These are phyloP conservation scores for Sistotremastrum suecicum DNA, from an alignment of 768 basidiomycete genomes.

Conservation along the genomic window DNA sequence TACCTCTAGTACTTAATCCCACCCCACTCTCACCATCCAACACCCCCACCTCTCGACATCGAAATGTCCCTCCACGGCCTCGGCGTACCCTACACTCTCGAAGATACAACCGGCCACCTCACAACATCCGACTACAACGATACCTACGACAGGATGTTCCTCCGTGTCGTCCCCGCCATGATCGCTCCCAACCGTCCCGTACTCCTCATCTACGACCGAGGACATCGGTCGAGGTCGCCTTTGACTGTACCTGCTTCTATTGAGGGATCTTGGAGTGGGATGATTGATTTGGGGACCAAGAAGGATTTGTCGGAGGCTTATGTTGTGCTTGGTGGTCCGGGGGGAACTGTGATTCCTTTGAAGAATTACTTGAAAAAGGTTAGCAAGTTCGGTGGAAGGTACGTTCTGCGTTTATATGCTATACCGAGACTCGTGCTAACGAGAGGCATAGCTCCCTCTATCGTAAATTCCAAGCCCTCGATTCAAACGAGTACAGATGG, in stretches of 20 bases:
- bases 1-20: too few species aligned
- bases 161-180: slow-evolving; percentile 37
- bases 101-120: slow-evolving; percentile 50
- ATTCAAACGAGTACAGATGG: slow-evolving; percentile 64
- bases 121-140: slow-evolving; percentile 57
- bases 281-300: slow-evolving; percentile 51
- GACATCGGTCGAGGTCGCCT: slow-evolving; percentile 43
- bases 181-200: slow-evolving; percentile 6
- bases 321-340: slow-evolving; percentile 13
- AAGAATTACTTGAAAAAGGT: background rate
- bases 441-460: slow-evolving; percentile 37
- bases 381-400: too few species aligned
- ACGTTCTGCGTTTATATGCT: background rate
- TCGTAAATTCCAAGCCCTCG: slow-evolving; percentile 53
- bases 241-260: slow-evolving; percentile 35
- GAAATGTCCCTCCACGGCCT: too few species aligned
- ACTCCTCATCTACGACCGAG: slow-evolving; percentile 51
- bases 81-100: slow-evolving; percentile 40
- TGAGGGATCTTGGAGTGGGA: slow-evolving; percentile 32
- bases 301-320: slow-evolving; percentile 54
- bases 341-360: background rate
- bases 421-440: slow-evolving; percentile 1
- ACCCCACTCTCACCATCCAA: too few species aligned
- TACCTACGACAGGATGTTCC: slow-evolving; percentile 62
- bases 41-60: too few species aligned